Evolutionary conservation across 306 rosid genomes (phyloP).

Genomic region (Inga leiocalycina): DNA sequence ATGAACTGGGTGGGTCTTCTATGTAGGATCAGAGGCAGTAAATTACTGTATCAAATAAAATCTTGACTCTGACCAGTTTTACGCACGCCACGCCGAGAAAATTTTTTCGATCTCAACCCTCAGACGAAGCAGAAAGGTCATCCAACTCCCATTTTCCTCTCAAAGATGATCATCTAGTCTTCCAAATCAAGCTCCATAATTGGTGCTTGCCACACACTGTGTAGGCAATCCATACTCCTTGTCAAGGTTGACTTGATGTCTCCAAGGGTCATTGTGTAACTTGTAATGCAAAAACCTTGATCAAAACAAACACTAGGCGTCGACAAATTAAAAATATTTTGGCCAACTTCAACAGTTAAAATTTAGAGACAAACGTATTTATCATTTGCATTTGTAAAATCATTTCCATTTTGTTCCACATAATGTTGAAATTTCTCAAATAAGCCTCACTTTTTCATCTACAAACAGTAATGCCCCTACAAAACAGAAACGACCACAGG

Average conservation of each 20-base stretch:
- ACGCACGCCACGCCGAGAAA: not conserved
- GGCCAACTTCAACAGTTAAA: not conserved
- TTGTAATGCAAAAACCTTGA: constrained; percentile 63
- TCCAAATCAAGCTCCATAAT: constrained; percentile 25
- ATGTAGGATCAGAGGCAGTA: too few relatives aligned
- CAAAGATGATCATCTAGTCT: constrained; percentile 7
- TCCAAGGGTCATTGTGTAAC: constrained; percentile 69
- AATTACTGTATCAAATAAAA: not conserved
- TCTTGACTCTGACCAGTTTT: constrained; percentile 2
- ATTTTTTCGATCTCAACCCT: not conserved
- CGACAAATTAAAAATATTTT: not conserved
- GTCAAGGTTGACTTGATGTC: constrained; percentile 38
- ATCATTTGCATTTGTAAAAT: constrained; percentile 10
- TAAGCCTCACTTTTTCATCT: not conserved
- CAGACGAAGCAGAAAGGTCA: constrained; percentile 4
- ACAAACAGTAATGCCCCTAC: not conserved
- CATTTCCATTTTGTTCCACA: not conserved
- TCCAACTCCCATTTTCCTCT: not conserved
- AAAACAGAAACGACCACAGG: not conserved
- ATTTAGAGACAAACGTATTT: not conserved
- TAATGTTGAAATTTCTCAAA: not conserved
- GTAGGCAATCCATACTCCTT: constrained; percentile 57
- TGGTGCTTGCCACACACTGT: constrained; percentile 46
- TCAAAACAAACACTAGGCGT: not conserved
- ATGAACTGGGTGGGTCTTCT: fast-evolving